Percentiles rank a stretch among this genome's conserved stretches.
Evolutionary conservation across 2,329 filamentous ascomycete species (phyloP).

Genomic region (Chaetomium globosum): DNA sequence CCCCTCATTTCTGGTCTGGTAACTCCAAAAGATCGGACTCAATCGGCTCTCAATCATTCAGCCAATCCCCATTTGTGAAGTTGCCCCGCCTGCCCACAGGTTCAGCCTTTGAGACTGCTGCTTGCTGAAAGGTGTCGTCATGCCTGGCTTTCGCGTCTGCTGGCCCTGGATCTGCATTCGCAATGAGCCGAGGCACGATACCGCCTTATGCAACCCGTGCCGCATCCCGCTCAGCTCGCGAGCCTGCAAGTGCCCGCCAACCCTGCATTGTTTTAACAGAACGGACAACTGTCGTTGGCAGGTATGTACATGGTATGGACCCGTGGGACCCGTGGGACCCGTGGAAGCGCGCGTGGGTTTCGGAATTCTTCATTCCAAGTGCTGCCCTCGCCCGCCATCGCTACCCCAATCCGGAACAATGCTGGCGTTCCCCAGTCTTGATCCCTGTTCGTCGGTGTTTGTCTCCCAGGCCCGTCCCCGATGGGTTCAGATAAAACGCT

Average conservation of each 20-base stretch:
- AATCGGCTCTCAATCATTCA: background rate
- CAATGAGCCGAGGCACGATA: constrained; percentile 17
- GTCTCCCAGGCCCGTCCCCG: constrained; percentile 17
- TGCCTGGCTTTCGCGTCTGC: background rate
- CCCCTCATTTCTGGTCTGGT: background rate
- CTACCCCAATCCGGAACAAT: constrained; percentile 14
- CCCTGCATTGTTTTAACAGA: background rate
- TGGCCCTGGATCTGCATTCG: background rate
- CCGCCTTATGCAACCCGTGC: background rate
- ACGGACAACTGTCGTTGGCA: background rate
- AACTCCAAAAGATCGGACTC: background rate
- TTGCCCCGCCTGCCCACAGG: background rate
- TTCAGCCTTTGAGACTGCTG: background rate
- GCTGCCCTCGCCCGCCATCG: constrained; percentile 1
- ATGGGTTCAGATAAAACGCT: constrained; percentile 6
- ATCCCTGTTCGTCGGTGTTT: constrained; percentile 22
- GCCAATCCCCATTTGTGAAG: background rate
- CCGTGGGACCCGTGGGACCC: background rate
- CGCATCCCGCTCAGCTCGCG: background rate
- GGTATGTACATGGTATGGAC: background rate
- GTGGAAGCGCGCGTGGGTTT: background rate
- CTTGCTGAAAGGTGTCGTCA: background rate
- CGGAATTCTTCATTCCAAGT: constrained; percentile 1
- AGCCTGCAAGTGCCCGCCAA: background rate
- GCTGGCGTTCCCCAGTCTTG: constrained; percentile 8